Evolutionary conservation across 495 filamentous ascomycete genomes (phyloP).

Genomic region (Cercophora samala): DNA sequence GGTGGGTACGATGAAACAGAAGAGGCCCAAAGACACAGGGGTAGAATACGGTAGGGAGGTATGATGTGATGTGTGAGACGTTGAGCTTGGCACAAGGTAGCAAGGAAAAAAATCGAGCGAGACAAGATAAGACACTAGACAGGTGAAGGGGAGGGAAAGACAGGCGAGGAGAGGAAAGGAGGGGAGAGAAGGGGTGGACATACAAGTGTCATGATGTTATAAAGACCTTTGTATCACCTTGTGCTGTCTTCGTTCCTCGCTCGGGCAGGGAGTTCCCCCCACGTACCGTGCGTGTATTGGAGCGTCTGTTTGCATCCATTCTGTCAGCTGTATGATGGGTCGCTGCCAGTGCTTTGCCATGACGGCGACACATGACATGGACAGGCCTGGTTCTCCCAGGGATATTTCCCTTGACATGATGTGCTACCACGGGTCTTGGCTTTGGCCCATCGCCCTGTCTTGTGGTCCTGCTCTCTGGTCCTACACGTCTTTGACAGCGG

Average conservation of each 20-base stretch:
- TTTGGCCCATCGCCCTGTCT: background rate
- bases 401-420: background rate
- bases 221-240: constrained; percentile 1
- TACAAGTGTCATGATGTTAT: constrained; percentile 15
- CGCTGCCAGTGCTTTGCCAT: background rate
- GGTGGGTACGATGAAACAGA: background rate
- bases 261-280: background rate
- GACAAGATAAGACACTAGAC: background rate
- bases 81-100: background rate
- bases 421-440: background rate
- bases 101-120: background rate
- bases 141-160: background rate
- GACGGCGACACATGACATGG: background rate
- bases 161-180: background rate
- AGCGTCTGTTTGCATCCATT: constrained; percentile 9
- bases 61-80: background rate
- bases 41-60: background rate
- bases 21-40: constrained; percentile 7
- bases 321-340: background rate
- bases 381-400: background rate
- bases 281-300: background rate
- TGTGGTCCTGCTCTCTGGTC: background rate
- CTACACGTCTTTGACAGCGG: background rate
- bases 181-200: background rate
- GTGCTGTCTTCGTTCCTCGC: background rate